Conservation (phyloP, 2,329 filamentous ascomycete species). For the Arachnopeziza araneosa region DNA sequence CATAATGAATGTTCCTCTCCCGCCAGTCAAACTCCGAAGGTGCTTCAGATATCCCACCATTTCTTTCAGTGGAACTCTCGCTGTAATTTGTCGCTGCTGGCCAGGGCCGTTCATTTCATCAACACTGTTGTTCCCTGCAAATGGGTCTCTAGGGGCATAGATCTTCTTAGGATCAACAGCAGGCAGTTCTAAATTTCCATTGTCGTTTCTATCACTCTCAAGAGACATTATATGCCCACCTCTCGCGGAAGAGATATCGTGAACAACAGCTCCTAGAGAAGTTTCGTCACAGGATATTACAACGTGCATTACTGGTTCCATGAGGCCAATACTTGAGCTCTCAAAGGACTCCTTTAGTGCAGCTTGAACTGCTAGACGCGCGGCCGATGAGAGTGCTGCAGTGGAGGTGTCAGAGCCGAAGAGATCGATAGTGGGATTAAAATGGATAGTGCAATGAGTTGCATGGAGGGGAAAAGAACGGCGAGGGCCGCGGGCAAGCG, state of each 20-base stretch:
- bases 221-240: constrained; percentile 72
- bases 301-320: constrained; percentile 92
- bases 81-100: constrained; percentile 63
- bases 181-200: constrained; percentile 11
- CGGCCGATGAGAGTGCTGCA: constrained; percentile 62
- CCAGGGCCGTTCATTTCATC: constrained; percentile 41
- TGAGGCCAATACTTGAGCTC: constrained; percentile 54
- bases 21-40: constrained; percentile 80
- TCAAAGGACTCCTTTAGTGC: constrained; percentile 60
- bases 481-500: constrained; percentile 76
- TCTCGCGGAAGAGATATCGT: constrained; percentile 69
- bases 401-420: constrained; percentile 62
- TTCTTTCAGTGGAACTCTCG: constrained; percentile 87
- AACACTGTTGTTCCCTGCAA: constrained; percentile 43
- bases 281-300: constrained; percentile 81
- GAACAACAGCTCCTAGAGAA: constrained; percentile 74
- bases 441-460: constrained; percentile 62
- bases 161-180: constrained; percentile 67
- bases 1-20: constrained; percentile 74
- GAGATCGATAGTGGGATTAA: constrained; percentile 60
- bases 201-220: constrained; percentile 33
- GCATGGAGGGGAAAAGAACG: constrained; percentile 76
- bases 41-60: constrained; percentile 95
- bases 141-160: constrained; percentile 86
- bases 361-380: constrained; percentile 60